Evolutionary conservation across 140 eudicot species (phyloP), one percentile per base, ranked within the genome.

Genomic region (Stevia rebaudiana): DNA sequence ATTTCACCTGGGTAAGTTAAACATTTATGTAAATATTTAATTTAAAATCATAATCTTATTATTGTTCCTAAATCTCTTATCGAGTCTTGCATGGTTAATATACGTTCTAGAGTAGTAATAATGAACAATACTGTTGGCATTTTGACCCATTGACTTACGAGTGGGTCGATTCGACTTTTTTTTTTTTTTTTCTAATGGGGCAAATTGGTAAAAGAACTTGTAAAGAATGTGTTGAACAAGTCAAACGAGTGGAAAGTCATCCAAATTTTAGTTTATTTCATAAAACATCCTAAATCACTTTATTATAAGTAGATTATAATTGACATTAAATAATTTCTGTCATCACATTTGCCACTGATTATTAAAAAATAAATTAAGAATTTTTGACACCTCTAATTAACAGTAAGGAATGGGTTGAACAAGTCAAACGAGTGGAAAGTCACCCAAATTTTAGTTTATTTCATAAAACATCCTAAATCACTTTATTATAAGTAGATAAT

Each of bases 1-100:
- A 82, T 67, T 57, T 75, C 96, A 50, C 99, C 99, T 4, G 99
- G 97, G 99, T 94, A 85, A 75, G 86, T 70, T 11, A 3, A 16
- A 68, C 37, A 42, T 28, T 16, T 10, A 51, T 51, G 33, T 11
- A 11, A 50, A 22, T 19, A 36, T 37, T 8, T 35, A 36, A 28
- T 59, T n/a, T n/a, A 64, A 35, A 56, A 42, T 36, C 63, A 42
- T 1, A n/a, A 10, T 23, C 52, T 10, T 46, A 23, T 11, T n/a
- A 3, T 53, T 50, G 6, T 39, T 21, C 8, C 9, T 0, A 52
- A 60, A 31, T n/a, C 25, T 23, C 64, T 55, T 62, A 44, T 63
- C 11, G 19, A 37, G 39, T 39, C 49, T 72, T 48, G 35, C 61
- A 33, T 54, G 51, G 15, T 33, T 21, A 48, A 31, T 54, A 25